Base-by-base conservation (phyloP, 805 yeast genomes). In the Pichia nakasei region DNA sequence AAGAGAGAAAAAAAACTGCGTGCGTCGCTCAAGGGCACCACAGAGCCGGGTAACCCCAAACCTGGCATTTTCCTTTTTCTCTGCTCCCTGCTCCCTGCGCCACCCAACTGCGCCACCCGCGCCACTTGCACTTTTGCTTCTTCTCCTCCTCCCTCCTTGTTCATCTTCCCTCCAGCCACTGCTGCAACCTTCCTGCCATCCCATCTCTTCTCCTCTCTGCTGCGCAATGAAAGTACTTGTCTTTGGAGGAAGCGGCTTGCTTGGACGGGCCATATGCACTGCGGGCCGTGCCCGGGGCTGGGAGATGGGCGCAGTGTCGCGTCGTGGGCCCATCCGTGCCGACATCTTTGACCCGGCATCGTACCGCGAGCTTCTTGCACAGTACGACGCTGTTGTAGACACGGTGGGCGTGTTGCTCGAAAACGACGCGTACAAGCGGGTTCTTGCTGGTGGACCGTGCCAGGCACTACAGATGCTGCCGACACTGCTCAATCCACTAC, bases 171-270 rank as follows among this genome's bases (percentile, higher is more conserved):
- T n/a, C n/a, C n/a, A n/a, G n/a, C n/a, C n/a, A n/a, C n/a, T n/a
- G n/a, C n/a, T n/a, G n/a, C n/a, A n/a, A n/a, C n/a, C n/a, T n/a
- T n/a, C n/a, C n/a, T 24, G 11, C 11, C 7, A 8, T 24, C 27
- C 11, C 11, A 24, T 24, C 7, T 8, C 27, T 24, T 8, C 27
- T 24, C 11, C 27, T 24, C 11, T 9, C 33, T 29, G 33, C 13
- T 11, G 33, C 6, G 29, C n/a, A n/a, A 35, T 22, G 29, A 49
- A 48, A 22, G 38, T 64, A 3, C 76, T 85, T 4, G 85, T 88
- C 0, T 77, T 88, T 55, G 97, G 97, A 17, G 96, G 97, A 1
- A 78, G 76, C 51, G 97, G 97, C 9, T 85, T 85, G 57, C 60
- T 89, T 17, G 82, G 95, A 12, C 70, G 67, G 45, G 66, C 80